A percentile compares a stretch with the other conserved stretches of the same genome.
Conservation (phyloP, 352 stramenopile species). For the Pseudoperonospora humuli region DNA sequence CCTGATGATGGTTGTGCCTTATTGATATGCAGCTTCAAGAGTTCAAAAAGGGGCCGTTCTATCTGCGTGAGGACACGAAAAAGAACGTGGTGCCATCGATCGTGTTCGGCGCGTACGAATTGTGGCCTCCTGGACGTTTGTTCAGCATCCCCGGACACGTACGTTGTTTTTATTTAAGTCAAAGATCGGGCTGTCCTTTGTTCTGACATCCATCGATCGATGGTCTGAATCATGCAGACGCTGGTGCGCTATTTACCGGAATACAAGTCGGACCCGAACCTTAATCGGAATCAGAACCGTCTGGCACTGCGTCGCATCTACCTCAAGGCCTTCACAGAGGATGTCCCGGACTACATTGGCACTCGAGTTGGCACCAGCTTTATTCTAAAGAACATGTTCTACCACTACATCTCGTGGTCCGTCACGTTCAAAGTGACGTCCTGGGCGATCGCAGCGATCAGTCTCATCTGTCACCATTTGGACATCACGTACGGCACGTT, state of each 20-base stretch:
- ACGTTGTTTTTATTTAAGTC: constrained; percentile 1
- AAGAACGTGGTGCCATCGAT: constrained; percentile 74
- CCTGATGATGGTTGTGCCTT: neutral
- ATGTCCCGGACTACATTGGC: constrained; percentile 64
- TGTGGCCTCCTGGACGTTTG: constrained; percentile 67
- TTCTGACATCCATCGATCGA: neutral
- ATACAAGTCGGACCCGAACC: constrained; percentile 50
- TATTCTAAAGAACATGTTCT: constrained; percentile 54
- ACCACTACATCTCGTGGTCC: constrained; percentile 61
- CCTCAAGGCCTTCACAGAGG: constrained; percentile 60
- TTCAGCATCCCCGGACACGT: constrained; percentile 69
- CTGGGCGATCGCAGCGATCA: constrained; percentile 34
- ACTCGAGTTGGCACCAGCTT: constrained; percentile 39
- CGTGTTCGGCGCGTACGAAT: constrained; percentile 74
- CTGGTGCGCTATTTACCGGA: constrained; percentile 70
- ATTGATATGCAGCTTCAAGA: constrained; percentile 51
- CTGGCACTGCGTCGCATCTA: constrained; percentile 73
- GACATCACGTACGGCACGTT: constrained; percentile 63
- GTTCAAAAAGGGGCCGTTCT: constrained; percentile 86
- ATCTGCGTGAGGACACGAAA: constrained; percentile 73
- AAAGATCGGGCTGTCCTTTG: constrained; percentile 24
- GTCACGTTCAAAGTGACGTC: constrained; percentile 57
- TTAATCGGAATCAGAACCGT: constrained; percentile 78
- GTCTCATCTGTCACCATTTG: constrained; percentile 31
- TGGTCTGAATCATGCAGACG: constrained; percentile 24